Conservation (phyloP, 495 filamentous ascomycete genomes). For the Aspergillus baeticus region DNA sequence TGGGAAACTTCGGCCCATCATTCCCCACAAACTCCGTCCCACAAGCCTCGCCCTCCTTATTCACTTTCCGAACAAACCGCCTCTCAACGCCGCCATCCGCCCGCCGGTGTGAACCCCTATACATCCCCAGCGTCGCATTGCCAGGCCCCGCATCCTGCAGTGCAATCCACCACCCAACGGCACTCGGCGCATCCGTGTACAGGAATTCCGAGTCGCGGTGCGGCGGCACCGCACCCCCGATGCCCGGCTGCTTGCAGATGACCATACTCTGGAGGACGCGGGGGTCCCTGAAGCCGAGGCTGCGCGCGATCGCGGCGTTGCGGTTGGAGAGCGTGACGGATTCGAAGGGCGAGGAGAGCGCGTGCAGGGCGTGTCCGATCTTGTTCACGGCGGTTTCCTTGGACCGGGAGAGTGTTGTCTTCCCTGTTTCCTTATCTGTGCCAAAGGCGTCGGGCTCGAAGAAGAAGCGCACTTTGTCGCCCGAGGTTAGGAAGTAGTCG, state of each 20-base stretch:
- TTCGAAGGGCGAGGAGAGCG: constrained; percentile 68
- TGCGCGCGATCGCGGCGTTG: constrained; percentile 65
- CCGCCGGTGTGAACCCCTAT: constrained; percentile 69
- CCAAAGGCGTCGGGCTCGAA: constrained; percentile 76
- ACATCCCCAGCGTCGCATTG: constrained; percentile 88
- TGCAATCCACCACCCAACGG: constrained; percentile 95
- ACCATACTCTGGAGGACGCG: constrained; percentile 89
- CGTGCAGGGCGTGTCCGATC: constrained; percentile 90
- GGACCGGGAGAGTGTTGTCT: constrained; percentile 60
- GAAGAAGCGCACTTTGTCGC: constrained; percentile 94
- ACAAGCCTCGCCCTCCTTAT: constrained; percentile 23
- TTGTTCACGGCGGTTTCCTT: constrained; percentile 89
- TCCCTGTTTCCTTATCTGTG: constrained; percentile 27
- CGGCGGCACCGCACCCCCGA: constrained; percentile 80
- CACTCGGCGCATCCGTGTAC: constrained; percentile 86
- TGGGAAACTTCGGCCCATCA: constrained; percentile 45
- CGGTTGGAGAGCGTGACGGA: constrained; percentile 52
- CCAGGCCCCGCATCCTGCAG: constrained; percentile 81
- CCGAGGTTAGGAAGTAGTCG: constrained; percentile 85
- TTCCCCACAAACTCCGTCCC: constrained; percentile 59
- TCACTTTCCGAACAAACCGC: constrained; percentile 69
- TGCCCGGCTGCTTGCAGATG: constrained; percentile 97
- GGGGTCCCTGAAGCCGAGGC: constrained; percentile 73
- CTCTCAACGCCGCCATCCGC: constrained; percentile 53
- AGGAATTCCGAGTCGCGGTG: constrained; percentile 93